These are phyloP conservation scores for Daldinia sp. DNA, from an alignment of 2,329 filamentous ascomycete genomes.

Conservation along the genomic window DNA sequence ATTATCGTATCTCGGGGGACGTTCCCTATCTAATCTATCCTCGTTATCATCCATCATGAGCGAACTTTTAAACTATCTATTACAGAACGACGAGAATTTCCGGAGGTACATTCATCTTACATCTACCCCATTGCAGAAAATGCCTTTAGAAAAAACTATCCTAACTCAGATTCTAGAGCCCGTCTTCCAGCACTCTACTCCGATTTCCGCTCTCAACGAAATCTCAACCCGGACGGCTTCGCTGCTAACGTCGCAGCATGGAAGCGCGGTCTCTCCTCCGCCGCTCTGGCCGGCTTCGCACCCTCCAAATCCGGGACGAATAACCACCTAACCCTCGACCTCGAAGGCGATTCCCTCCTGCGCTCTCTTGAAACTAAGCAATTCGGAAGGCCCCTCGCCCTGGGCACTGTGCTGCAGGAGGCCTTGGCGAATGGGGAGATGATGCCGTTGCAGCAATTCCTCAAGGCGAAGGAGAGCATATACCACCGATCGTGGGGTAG, in stretches of 20 bases:
- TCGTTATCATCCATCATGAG: slow-evolving; percentile 61
- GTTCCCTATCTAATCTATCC: slow-evolving; percentile 12
- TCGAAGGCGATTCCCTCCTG: slow-evolving; percentile 71
- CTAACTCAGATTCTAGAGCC: slow-evolving; percentile 61
- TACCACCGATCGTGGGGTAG: slow-evolving; percentile 77
- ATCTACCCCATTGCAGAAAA: background rate
- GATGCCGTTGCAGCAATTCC: slow-evolving; percentile 77
- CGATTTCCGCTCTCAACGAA: slow-evolving; percentile 80
- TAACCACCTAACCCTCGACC: slow-evolving; percentile 64
- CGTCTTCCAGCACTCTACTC: slow-evolving; percentile 89
- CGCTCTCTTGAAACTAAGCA: slow-evolving; percentile 79
- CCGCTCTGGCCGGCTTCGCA: slow-evolving; percentile 70
- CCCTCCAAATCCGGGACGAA: slow-evolving; percentile 58
- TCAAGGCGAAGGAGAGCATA: slow-evolving; percentile 74
- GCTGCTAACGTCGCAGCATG: slow-evolving; percentile 83
- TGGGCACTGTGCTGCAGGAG: slow-evolving; percentile 83
- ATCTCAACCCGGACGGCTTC: slow-evolving; percentile 87
- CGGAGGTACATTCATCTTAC: slow-evolving; percentile 59
- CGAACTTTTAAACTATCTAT: slow-evolving; percentile 76
- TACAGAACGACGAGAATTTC: slow-evolving; percentile 71
- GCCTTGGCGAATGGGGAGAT: slow-evolving; percentile 76
- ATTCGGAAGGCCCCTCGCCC: slow-evolving; percentile 82
- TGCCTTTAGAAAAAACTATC: background rate
- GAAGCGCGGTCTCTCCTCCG: slow-evolving; percentile 78
- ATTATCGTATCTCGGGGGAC: slow-evolving; percentile 1